phyloP scores from a whole-genome alignment of 1,139 yeast genomes.

The Sugiyamaella grinbergsii region DNA sequence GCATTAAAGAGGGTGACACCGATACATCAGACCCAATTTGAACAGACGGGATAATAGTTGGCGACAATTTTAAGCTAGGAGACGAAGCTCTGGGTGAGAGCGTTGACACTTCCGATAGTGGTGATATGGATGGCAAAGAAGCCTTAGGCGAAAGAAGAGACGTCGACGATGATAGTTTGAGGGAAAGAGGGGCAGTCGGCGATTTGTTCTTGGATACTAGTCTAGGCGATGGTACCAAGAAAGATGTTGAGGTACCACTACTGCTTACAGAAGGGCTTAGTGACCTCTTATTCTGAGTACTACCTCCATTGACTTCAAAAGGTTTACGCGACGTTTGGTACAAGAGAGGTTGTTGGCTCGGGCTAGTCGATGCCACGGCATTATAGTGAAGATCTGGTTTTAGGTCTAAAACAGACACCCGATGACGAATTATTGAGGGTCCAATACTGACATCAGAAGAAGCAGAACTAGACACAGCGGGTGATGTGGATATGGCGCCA shows the following conservation, averaged over 20 bases:
- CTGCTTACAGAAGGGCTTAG: neutral
- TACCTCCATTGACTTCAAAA: neutral
- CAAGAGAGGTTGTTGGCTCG: neutral
- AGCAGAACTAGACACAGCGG: neutral
- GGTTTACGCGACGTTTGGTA: neutral
- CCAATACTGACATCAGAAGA: neutral
- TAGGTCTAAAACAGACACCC: constrained; percentile 15
- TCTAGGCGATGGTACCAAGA: neutral
- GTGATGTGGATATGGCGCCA: neutral
- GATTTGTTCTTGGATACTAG: neutral
- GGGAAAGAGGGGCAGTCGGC: too few relatives aligned
- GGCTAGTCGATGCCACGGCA: neutral
- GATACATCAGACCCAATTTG: neutral
- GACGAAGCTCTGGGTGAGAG: neutral
- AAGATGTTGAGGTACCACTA: neutral
- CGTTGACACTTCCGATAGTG: neutral
- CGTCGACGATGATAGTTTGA: neutral
- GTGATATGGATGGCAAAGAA: neutral
- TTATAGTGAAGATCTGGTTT: constrained; percentile 16
- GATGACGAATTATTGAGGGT: neutral
- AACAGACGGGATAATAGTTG: neutral
- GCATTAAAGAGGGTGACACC: neutral
- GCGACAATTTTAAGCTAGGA: neutral
- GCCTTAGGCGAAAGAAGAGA: neutral
- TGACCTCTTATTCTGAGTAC: neutral